These are phyloP conservation scores for Juncus inflexus DNA, from an alignment of 176 grass and related monocot genomes.

Conservation along the genomic window DNA sequence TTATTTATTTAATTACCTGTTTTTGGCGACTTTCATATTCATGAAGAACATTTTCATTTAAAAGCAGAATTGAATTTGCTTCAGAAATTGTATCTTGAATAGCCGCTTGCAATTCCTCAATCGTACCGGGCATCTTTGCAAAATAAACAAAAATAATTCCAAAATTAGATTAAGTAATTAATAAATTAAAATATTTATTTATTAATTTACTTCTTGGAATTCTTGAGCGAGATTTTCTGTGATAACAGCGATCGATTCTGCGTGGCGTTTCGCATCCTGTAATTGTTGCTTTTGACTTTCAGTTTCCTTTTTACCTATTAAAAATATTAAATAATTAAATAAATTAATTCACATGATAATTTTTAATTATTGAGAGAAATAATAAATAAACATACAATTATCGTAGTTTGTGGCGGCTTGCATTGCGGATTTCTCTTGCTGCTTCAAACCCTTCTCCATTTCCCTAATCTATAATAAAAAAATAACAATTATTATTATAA, in stretches of 20 bases:
- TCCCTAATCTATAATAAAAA: slow-evolving; percentile 58
- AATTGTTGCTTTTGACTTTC: slow-evolving; percentile 44
- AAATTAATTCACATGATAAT: slow-evolving; percentile 33
- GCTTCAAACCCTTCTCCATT: slow-evolving; percentile 71
- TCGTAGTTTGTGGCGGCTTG: slow-evolving; percentile 47
- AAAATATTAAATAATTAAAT: slow-evolving; percentile 7
- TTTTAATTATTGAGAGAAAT: neutral
- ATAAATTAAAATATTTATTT: slow-evolving; percentile 7
- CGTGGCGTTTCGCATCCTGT: slow-evolving; percentile 47
- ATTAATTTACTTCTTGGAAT: slow-evolving; percentile 41
- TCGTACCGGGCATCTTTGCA: slow-evolving; percentile 64
- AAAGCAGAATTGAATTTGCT: slow-evolving; percentile 92
- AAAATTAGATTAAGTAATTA: slow-evolving; percentile 8
- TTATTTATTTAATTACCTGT: slow-evolving; percentile 41
- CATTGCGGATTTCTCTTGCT: slow-evolving; percentile 64
- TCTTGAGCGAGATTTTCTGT: slow-evolving; percentile 49
- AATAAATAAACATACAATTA: slow-evolving; percentile 48
- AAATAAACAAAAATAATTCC: slow-evolving; percentile 17
- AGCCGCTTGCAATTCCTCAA: slow-evolving; percentile 71
- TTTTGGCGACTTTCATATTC: slow-evolving; percentile 74
- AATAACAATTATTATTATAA: slow-evolving; percentile 20
- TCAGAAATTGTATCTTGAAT: slow-evolving; percentile 85
- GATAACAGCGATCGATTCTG: slow-evolving; percentile 71
- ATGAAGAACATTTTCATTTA: slow-evolving; percentile 86
- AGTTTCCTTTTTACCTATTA: slow-evolving; percentile 59